Conservation (phyloP, 2,329 filamentous ascomycete genomes). For the Colletotrichum orchidophilum region DNA sequence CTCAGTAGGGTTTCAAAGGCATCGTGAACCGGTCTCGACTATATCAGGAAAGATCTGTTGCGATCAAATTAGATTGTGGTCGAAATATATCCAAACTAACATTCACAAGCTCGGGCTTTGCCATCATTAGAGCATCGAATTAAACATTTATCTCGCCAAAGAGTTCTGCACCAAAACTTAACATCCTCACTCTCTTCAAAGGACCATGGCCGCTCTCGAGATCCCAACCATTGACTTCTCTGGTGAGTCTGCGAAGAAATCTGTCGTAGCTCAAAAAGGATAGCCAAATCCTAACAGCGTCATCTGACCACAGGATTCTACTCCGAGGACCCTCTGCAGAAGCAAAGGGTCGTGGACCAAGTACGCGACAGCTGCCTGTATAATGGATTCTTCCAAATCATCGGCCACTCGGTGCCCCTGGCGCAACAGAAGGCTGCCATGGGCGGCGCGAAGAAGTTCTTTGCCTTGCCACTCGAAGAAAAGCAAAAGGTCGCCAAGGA, state of each 20-base stretch:
- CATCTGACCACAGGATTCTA: conserved; percentile 33
- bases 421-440: conserved; percentile 52
- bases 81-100: background rate
- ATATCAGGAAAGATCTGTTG: background rate
- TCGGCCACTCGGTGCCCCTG: conserved; percentile 55
- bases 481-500: conserved; percentile 53
- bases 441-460: conserved; percentile 54
- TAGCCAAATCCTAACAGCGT: background rate
- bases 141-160: too few relatives aligned
- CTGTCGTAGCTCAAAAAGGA: too few relatives aligned
- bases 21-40: background rate
- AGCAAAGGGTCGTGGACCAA: conserved; percentile 43
- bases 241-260: conserved; percentile 22
- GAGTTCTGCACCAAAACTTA: too few relatives aligned
- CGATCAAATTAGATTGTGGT: too few relatives aligned
- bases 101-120: too few relatives aligned
- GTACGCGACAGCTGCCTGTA: conserved; percentile 53
- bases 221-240: conserved; percentile 44
- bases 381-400: conserved; percentile 64
- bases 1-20: background rate
- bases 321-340: conserved; percentile 36
- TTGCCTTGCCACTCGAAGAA: conserved; percentile 51
- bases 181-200: background rate
- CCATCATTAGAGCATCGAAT: background rate
- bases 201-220: conserved; percentile 25